Evolutionary conservation across 164 flowering plant genomes (phyloP).

Genomic region (Pachysandra terminalis): DNA sequence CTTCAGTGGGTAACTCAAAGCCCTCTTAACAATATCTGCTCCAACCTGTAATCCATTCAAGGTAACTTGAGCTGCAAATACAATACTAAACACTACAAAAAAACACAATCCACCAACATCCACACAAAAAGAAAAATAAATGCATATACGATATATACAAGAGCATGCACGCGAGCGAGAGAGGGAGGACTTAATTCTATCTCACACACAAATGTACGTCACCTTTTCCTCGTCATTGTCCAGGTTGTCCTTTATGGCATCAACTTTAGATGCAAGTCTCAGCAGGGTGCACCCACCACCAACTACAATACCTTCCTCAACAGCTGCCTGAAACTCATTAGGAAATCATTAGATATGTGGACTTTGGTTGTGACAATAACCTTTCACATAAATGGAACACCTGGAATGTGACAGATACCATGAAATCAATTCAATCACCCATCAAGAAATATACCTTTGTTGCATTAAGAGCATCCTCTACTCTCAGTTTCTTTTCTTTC

Average conservation of each 20-base stretch:
- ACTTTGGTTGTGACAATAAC: no score
- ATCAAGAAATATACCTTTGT: slow-evolving; percentile 58
- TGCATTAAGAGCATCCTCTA: slow-evolving; percentile 98
- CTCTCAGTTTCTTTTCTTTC: slow-evolving; percentile 28
- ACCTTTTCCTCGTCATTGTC: slow-evolving; percentile 94
- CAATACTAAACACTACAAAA: no score
- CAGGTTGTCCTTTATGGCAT: slow-evolving; percentile 72
- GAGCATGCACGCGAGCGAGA: no score
- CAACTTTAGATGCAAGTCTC: slow-evolving; percentile 64
- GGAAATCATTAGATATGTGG: neutral
- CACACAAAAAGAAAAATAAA: no score
- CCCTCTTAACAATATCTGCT: no score
- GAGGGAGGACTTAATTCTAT: no score
- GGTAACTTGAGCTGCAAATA: neutral
- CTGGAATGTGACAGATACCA: neutral
- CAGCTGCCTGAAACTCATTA: slow-evolving; percentile 72
- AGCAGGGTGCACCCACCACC: no score
- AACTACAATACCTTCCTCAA: slow-evolving; percentile 83
- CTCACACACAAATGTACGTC: neutral
- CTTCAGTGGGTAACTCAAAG: no score
- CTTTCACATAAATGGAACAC: no score
- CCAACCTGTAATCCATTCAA: slow-evolving; percentile 63
- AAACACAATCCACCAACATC: no score
- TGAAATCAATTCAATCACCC: neutral
- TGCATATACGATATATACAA: no score